Base-by-base conservation (phyloP, 192 early-diverging fungal genomes). In the Backusella mclennaniae region DNA sequence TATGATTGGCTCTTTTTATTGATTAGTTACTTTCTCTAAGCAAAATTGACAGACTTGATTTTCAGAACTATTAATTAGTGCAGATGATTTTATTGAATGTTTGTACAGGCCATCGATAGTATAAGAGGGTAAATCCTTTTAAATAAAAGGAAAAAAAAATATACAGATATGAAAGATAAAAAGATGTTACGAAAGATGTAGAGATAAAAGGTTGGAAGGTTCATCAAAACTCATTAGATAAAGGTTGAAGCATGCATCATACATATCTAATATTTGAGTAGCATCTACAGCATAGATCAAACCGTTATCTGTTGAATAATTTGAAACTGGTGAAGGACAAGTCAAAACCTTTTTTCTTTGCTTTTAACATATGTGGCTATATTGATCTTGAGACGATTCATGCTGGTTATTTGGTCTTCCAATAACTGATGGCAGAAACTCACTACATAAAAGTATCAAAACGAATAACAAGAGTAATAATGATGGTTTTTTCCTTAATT, bases 301-400 rank as follows among this genome's bases (percentile, higher is more conserved):
- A 23, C 56, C 56, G 11, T 23, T 69, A 41, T 69, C 68, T 39
- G n/a, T 23, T 23, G 68, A 69, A 21, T 35, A 69, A 21, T 35
- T 21, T 69, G 74, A 75, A 39, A 29, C n/a, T 6, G 74, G 74
- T 35, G 74, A 75, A 15, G 36, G 15, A 46, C 66, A 75, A 59
- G 23, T 59, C 56, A 59, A 59, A 2, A 11, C 26, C 23, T 59
- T 59, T 23, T 9, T 59, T 59, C 23, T 59, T 26, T 59, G 9
- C 11, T 59, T 59, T 59, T 59, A 26, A 59, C 7, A 59, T 59
- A 23, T 26, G 23, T 11, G 11, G 8, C 23, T 19, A 59, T 26
- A 26, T 23, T 26, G 9, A 11, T 14, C 23, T 59, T 59, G 56
- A 59, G 23, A 0, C 21, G 56, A 26, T 26, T 59, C 23, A 59